Base-by-base conservation (phyloP, 106 monocot genomes). In the Hemerocallis citrina region DNA sequence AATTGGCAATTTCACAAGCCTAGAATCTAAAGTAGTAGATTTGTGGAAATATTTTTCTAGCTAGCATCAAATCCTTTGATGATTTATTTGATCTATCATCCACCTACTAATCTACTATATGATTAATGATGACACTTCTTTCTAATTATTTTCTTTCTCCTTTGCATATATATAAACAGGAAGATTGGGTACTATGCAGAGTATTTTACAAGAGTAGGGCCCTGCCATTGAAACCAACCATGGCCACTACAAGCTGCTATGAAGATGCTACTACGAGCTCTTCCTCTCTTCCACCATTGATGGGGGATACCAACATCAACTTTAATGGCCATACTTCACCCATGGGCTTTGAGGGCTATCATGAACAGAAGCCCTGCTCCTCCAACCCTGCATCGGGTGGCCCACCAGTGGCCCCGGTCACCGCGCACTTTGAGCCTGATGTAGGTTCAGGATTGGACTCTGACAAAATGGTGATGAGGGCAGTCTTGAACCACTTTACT, bases 311-410 rank as follows among this genome's bases (percentile, higher is more conserved):
- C 52, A 77, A 63, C 77, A 54, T 75, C 55, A 77, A 45, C 58
- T 74, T 77, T 34, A n/a, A n/a, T n/a, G 62, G 49, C 23, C 24
- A 29, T n/a, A n/a, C n/a, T n/a, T 16, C 77, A 67, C 60, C 54
- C 7, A 33, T 56, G 40, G 65, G 24, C 68, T 37, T 73, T 24
- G 74, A 75, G 38, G 75, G 64, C 32, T 66, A 67, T 55, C n/a
- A n/a, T n/a, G 37, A 79, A 61, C 85, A 82, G 64, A 83, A 86
- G 79, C 70, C 91, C 83, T 92, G 92, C 91, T 92, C 86, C 91
- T 92, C 91, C 80, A 79, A 41, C 23, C 57, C 27, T 50, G 36
- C 16, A 66, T 16, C 55, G 41, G 32, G 3, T 21, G 19, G 42
- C 39, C 29, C 4, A 29, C 59, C 14, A 5, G 40, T 37, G 8